These are phyloP conservation scores for peach (Prunus persica) DNA, from an alignment of 306 rosid species.

Conservation along the genomic window Prunus_persica_NCBIv2 NC_034015.1:10671001-10671500, in stretches of 20 bases:
- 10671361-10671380: too few species aligned
- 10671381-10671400: too few species aligned
- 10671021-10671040: conserved; percentile 81
- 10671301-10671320: too few species aligned
- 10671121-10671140: conserved; percentile 83
- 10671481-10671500: too few species aligned
- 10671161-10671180: conserved; percentile 97
- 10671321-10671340: too few species aligned
- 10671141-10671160: conserved; percentile 95
- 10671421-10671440: too few species aligned
- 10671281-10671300: too few species aligned
- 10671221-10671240: conserved; percentile 91
- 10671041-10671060: conserved; percentile 72
- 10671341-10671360: too few species aligned
- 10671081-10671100: conserved; percentile 94
- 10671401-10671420: too few species aligned
- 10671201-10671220: conserved; percentile 99
- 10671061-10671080: conserved; percentile 99
- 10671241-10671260: conserved; percentile 42
- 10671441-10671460: too few species aligned
- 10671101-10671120: conserved; percentile 89
- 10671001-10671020: conserved; percentile 86
- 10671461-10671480: too few species aligned
- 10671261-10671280: background rate
- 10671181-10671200: conserved; percentile 96